These are phyloP conservation scores for Collariella sp. DNA, from an alignment of 495 filamentous ascomycete genomes.

Conservation along the genomic window DNA sequence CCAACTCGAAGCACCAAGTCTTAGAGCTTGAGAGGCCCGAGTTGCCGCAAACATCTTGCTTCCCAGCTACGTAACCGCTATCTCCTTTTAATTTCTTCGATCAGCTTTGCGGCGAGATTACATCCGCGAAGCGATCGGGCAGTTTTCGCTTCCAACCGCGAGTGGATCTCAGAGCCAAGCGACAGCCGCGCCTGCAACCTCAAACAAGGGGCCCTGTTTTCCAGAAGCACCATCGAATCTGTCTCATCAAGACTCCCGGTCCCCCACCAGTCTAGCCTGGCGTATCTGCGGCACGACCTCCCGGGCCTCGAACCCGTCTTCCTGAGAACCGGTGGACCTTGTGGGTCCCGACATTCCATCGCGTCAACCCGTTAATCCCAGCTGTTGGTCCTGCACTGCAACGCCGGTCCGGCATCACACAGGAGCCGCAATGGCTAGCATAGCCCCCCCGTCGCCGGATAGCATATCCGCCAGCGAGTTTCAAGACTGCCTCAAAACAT, in stretches of 20 bases:
- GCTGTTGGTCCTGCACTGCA: slow-evolving; percentile 12
- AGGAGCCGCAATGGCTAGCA: slow-evolving; percentile 24
- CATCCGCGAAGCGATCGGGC: no score
- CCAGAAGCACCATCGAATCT: not conserved
- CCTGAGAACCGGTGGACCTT: slow-evolving; percentile 7
- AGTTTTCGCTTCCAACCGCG: not conserved
- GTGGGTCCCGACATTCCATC: not conserved
- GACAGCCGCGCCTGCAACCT: no score
- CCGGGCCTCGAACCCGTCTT: slow-evolving; percentile 10
- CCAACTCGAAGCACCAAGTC: not conserved
- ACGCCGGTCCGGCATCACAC: slow-evolving; percentile 16
- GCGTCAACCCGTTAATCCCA: not conserved
- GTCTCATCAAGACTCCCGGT: not conserved
- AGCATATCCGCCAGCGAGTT: slow-evolving; percentile 32
- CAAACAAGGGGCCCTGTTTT: not conserved
- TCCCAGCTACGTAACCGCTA: not conserved
- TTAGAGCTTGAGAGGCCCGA: not conserved
- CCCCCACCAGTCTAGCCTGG: not conserved
- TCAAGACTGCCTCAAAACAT: slow-evolving; percentile 24
- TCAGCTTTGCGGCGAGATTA: not conserved
- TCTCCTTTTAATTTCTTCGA: not conserved
- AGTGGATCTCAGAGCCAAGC: not conserved
- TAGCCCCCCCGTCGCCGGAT: slow-evolving; percentile 21
- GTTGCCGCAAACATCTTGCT: not conserved
- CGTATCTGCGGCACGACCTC: slow-evolving; percentile 22